Evolutionary conservation across 2,329 filamentous ascomycete genomes (phyloP).

Genomic region (Sporothrix phasma): DNA sequence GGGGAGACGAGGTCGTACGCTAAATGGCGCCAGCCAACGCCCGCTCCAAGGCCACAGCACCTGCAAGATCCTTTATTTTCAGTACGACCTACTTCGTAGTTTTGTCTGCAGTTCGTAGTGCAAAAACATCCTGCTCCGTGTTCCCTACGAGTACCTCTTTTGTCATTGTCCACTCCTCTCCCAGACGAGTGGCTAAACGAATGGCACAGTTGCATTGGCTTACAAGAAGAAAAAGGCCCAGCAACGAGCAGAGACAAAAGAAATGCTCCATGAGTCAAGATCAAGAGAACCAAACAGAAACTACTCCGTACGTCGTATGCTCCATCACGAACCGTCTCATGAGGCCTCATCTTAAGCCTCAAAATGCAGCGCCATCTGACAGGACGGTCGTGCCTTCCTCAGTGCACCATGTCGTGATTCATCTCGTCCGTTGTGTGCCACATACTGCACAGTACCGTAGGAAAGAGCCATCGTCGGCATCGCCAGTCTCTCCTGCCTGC

Average conservation of each 20-base stretch:
- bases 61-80: background rate
- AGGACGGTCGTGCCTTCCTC: background rate
- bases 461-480: background rate
- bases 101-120: background rate
- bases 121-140: background rate
- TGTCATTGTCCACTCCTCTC: background rate
- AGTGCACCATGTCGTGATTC: background rate
- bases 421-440: background rate
- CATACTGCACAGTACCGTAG: background rate
- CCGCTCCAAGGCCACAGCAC: background rate
- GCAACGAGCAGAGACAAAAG: background rate
- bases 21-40: background rate
- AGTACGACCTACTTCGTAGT: too few species aligned
- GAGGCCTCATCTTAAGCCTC: background rate
- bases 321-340: background rate
- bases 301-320: too few species aligned
- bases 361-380: background rate
- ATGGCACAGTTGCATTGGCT: conserved; percentile 7
- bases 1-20: background rate
- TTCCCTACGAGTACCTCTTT: background rate
- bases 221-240: background rate
- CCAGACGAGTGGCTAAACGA: background rate
- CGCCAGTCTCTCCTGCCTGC: background rate
- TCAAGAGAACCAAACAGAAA: too few species aligned
- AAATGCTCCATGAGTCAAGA: too few species aligned